Evolutionary conservation across 129 eudicot species (phyloP).

Genomic region (Flaveria trinervia): DNA sequence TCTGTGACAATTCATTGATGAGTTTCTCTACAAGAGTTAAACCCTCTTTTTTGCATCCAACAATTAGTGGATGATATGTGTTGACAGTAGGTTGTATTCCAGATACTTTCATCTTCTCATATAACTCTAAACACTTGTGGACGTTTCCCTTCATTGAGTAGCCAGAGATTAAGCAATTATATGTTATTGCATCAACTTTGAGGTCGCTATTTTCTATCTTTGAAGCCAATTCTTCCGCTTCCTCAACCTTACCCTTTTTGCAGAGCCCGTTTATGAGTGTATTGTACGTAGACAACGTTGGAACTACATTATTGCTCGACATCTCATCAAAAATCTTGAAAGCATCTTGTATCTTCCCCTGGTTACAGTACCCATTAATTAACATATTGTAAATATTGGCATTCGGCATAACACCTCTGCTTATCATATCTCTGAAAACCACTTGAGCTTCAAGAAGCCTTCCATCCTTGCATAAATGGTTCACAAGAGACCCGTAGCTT

Average conservation of each 20-base stretch:
- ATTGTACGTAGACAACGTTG: constrained; percentile 34
- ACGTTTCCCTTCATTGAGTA: constrained; percentile 30
- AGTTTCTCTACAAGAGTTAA: constrained; percentile 23
- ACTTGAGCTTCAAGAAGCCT: constrained; percentile 28
- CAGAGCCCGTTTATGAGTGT: constrained; percentile 37
- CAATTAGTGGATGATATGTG: constrained; percentile 35
- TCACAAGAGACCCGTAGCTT: constrained; percentile 31
- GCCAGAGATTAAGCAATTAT: constrained; percentile 34
- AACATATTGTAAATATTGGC: constrained; percentile 28
- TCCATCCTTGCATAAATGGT: constrained; percentile 30
- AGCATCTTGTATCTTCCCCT: constrained; percentile 31
- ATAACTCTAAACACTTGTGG: constrained; percentile 32
- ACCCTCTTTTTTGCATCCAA: constrained; percentile 26
- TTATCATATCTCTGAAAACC: constrained; percentile 24
- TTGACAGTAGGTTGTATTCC: constrained; percentile 30
- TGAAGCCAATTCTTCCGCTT: constrained; percentile 34
- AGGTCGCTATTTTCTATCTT: constrained; percentile 6
- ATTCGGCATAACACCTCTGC: constrained; percentile 31
- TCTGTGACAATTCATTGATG: constrained; percentile 29
- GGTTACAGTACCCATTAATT: constrained; percentile 25
- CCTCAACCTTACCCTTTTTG: constrained; percentile 37
- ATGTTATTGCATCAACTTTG: constrained; percentile 22
- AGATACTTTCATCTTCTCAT: constrained; percentile 32
- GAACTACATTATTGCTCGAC: constrained; percentile 24
- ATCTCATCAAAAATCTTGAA: constrained; percentile 29